phyloP scores from a whole-genome alignment of 2,329 filamentous ascomycete species.

The Endocalyx cinctus region DNA sequence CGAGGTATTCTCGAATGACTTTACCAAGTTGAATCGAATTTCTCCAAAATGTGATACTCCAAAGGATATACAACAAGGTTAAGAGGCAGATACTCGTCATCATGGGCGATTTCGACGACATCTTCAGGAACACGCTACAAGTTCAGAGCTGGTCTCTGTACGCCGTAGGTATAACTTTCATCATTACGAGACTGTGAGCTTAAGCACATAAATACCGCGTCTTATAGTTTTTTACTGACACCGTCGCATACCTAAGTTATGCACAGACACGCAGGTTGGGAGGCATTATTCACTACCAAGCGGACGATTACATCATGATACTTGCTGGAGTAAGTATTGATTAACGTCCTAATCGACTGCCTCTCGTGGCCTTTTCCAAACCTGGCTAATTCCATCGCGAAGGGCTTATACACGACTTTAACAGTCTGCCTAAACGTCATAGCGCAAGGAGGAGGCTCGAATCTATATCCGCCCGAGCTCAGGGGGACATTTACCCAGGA shows the following conservation, averaged over 20 bases:
- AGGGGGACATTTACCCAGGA: conserved; percentile 28
- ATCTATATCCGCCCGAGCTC: conserved; percentile 28
- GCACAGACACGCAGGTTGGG: conserved; percentile 4
- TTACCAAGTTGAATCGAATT: no score
- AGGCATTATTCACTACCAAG: conserved; percentile 4
- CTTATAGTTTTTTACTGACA: background rate
- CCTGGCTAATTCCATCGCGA: background rate
- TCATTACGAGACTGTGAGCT: conserved; percentile 7
- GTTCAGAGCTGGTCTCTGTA: conserved; percentile 9
- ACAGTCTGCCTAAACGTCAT: conserved; percentile 9
- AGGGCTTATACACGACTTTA: conserved; percentile 8
- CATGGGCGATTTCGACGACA: conserved; percentile 8
- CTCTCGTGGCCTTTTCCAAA: no score
- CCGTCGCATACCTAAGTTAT: conserved; percentile 2
- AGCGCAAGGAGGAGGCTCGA: conserved; percentile 6
- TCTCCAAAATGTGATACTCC: no score
- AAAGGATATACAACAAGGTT: no score
- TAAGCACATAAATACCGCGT: background rate
- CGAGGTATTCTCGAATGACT: no score
- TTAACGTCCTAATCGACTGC: no score
- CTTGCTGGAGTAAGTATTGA: conserved; percentile 4
- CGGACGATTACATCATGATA: conserved; percentile 9
- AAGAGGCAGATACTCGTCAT: no score
- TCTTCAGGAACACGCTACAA: conserved; percentile 4
- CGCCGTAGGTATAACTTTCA: conserved; percentile 7